phyloP scores from a whole-genome alignment of 352 stramenopile species.

The Phytopythium boreale region DNA sequence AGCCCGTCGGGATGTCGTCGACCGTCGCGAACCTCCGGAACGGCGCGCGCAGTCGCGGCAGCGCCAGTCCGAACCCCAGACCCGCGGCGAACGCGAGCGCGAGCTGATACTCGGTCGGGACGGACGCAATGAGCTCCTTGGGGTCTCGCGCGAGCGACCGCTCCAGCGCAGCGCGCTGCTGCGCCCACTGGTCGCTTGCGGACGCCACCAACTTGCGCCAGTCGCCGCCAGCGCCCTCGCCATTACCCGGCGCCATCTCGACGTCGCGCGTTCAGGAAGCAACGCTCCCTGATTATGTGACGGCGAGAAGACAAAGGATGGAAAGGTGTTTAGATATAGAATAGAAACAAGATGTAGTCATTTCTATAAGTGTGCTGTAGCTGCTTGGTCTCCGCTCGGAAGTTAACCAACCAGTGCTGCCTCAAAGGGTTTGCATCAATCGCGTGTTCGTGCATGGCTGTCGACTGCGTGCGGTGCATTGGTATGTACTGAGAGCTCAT shows the following conservation, averaged over 20 bases:
- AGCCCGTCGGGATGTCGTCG: slow-evolving; percentile 69
- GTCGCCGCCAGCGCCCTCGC: slow-evolving; percentile 10
- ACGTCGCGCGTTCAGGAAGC: not conserved
- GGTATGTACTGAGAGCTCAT: no score
- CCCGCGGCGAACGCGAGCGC: slow-evolving; percentile 51
- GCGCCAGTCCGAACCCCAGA: slow-evolving; percentile 48
- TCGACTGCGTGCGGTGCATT: no score
- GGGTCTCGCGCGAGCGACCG: slow-evolving; percentile 12
- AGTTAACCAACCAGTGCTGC: no score
- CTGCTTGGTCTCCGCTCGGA: no score
- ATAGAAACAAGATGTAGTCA: no score
- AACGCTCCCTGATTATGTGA: not conserved
- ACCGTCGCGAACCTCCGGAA: slow-evolving; percentile 76
- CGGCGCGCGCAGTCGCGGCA: slow-evolving; percentile 52
- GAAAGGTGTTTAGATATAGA: not conserved
- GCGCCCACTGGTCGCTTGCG: slow-evolving; percentile 16
- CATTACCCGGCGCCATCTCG: slow-evolving; percentile 2
- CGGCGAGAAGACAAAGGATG: not conserved
- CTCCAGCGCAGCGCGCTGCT: slow-evolving; percentile 1
- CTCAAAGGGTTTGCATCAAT: no score
- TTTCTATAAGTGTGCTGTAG: no score
- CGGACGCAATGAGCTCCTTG: slow-evolving; percentile 20
- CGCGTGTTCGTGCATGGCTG: no score
- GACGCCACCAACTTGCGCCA: slow-evolving; percentile 17
- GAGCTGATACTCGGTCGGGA: slow-evolving; percentile 38